Percentiles rank a stretch among this genome's conserved stretches.
phyloP scores from a whole-genome alignment of 305 asterid genomes.

The Ilex paraguariensis region DNA sequence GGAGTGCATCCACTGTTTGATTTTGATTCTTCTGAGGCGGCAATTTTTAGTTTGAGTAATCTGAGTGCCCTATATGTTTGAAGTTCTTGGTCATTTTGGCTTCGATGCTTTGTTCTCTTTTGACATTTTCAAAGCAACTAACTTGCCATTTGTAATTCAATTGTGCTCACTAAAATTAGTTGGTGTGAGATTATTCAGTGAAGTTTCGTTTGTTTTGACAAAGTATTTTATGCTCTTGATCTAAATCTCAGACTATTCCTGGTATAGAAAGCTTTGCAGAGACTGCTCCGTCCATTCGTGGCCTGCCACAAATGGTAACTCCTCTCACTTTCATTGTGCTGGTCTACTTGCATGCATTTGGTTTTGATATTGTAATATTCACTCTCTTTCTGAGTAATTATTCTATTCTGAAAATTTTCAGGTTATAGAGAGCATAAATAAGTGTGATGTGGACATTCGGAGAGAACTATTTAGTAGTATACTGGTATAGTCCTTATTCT shows the following conservation, averaged over 20 bases:
- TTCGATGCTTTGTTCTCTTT: too few species aligned
- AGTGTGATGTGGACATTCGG: conserved; percentile 93
- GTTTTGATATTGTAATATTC: too few species aligned
- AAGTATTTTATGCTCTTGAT: conserved; percentile 25
- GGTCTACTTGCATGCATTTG: too few species aligned
- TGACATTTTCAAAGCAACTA: too few species aligned
- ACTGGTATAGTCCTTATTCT: conserved; percentile 42
- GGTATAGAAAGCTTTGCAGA: conserved; percentile 78
- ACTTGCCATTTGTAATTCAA: too few species aligned
- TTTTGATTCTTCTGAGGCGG: too few species aligned
- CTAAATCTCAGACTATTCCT: conserved; percentile 67
- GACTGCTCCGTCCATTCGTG: conserved; percentile 56
- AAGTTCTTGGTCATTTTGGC: too few species aligned
- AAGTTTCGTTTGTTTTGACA: conserved; percentile 8
- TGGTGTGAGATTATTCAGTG: background rate
- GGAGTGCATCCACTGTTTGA: too few species aligned
- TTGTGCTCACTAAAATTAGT: conserved; percentile 4
- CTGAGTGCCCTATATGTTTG: too few species aligned
- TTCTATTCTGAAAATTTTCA: conserved; percentile 26
- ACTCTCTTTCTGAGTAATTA: conserved; percentile 12
- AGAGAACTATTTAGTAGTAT: conserved; percentile 95
- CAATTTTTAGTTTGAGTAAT: too few species aligned
- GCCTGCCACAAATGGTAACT: conserved; percentile 88
- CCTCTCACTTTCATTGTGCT: background rate
- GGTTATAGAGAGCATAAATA: conserved; percentile 96